Base-by-base conservation (phyloP, 352 stramenopile genomes). In the Pythium brachiatum region DNA sequence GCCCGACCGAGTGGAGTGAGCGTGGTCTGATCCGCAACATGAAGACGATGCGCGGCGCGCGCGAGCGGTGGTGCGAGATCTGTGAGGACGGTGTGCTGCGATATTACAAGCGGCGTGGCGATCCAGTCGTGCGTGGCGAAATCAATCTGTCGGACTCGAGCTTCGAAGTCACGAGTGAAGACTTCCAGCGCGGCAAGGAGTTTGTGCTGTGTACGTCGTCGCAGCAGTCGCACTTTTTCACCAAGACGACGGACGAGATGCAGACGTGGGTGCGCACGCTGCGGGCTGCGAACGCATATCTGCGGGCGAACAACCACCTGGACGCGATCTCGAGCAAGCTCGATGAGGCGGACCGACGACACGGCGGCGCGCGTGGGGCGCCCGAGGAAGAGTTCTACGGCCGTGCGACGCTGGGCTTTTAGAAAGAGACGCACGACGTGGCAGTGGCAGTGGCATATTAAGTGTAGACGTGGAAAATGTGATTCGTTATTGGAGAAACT, bases 221-320 rank as follows among this genome's bases (percentile, higher is more conserved):
- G 48, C 86, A 93, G 70, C 86, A 93, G 69, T 93, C 86, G 60
- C 83, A 92, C 63, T 95, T 95, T 62, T 93, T 90, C 70, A 89
- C 86, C 20, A 83, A 83, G 61, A 88, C 64, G 21, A 72, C 69
- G 2, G 74, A 90, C 20, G 86, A 95, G 66, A 67, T 93, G 11
- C 76, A 81, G 60, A 78, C 74, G 23, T 95, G 86, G 86, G 81
- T 95, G 47, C 90, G 86, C 52, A 86, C 83, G 13, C 65, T 95
- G 57, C 81, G 85, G 26, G 80, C 74, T 44, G 83, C 84, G 7
- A 82, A 91, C 48, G 65, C 72, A 26, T 91, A 75, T 65, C 74
- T 92, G 62, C 68, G 88, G 52, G 80, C 71, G 31, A 74, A 74
- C 60, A 73, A 71, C 25, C 64, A 72, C 7, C 43, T 79, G n/a